Evolutionary conservation across 2,329 filamentous ascomycete species (phyloP).

Genomic region (Torrubiellomyces zombiae): DNA sequence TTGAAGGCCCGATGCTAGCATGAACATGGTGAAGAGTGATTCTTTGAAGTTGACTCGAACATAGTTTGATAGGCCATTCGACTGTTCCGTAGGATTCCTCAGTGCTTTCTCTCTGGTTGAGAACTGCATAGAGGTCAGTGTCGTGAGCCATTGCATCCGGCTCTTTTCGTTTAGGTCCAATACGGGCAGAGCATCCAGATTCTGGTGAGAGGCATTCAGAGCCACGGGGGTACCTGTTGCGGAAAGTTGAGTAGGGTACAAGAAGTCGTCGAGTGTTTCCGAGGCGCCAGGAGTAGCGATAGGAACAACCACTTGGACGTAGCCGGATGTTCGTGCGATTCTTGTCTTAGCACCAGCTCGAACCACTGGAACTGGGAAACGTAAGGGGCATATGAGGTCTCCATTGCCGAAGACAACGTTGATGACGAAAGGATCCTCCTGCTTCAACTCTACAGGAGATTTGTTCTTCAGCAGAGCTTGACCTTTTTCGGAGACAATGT

Average conservation of each 20-base stretch:
- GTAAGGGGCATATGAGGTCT: slow-evolving; percentile 15
- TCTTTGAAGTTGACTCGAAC: slow-evolving; percentile 30
- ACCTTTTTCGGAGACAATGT: slow-evolving; percentile 18
- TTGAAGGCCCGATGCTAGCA: slow-evolving; percentile 26
- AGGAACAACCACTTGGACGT: slow-evolving; percentile 26
- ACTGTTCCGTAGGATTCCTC: slow-evolving; percentile 11
- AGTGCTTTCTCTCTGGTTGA: slow-evolving; percentile 22
- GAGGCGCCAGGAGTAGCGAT: slow-evolving; percentile 10
- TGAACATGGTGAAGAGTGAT: slow-evolving; percentile 29
- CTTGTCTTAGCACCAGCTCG: slow-evolving; percentile 18
- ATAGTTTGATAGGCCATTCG: slow-evolving; percentile 11
- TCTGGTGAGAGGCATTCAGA: slow-evolving; percentile 23
- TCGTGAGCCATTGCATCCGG: slow-evolving; percentile 20
- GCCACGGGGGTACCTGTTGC: slow-evolving; percentile 14
- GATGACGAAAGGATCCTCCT: slow-evolving; percentile 22
- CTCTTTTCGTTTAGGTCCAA: slow-evolving; percentile 20
- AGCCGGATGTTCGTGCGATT: slow-evolving; percentile 25
- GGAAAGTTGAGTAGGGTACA: slow-evolving; percentile 19
- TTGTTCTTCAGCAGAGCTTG: slow-evolving; percentile 21
- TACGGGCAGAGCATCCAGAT: slow-evolving; percentile 26
- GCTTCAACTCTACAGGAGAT: slow-evolving; percentile 17
- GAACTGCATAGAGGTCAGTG: slow-evolving; percentile 22
- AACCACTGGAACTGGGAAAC: slow-evolving; percentile 23
- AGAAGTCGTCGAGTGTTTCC: slow-evolving; percentile 13
- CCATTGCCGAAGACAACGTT: slow-evolving; percentile 21